Base-by-base conservation (phyloP, 2,329 filamentous ascomycete genomes). In the Elsinoe fawcettii region DNA sequence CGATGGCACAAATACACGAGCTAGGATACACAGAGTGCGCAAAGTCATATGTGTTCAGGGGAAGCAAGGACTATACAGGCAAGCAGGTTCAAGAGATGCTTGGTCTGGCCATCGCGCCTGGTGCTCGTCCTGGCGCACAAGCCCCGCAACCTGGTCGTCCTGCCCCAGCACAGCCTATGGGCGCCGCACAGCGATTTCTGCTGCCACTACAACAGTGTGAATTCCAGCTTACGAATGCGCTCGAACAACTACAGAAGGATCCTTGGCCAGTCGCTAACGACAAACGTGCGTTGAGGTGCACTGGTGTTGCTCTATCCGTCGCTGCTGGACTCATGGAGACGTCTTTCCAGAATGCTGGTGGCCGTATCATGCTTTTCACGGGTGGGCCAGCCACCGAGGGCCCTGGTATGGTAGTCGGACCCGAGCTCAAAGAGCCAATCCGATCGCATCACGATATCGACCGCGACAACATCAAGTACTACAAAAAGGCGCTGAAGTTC, bases 51-150 rank as follows among this genome's bases (percentile, higher is more conserved):
- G 93, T 99, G 41, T 99, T 99, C 80, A 84, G 92, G 58, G 93
- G 93, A 37, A 96, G 85, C 78, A 99, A 97, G 77, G 93, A 99
- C 68, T 99, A 99, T 72, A 81, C 85, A n/a, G 88, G 91, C 56
- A 97, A 97, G 76, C 91, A 97, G 71, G 90, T 99, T n/a, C 92
- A 97, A 73, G 93, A 99, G 69, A 99, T 99, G 93, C 85, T 99
- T 53, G 93, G 91, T 25, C 79, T 96, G 56, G 60, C 63, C 5
- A 79, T 85, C 49, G 81, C 86, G 18, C 78, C 87, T 22, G 83
- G 84, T 34, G 72, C 90, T 62, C 84, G 93, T 63, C 90, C 90
- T 22, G 84, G 83, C 56, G 73, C 80, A 68, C 83, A 87, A 73
- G 83, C 83, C 59, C 62, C 63, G 54, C 84, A 85, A 62, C 85